These are phyloP conservation scores for Halophytophthora batemanensis DNA, from an alignment of 352 stramenopile species.

Conservation along the genomic window DNA sequence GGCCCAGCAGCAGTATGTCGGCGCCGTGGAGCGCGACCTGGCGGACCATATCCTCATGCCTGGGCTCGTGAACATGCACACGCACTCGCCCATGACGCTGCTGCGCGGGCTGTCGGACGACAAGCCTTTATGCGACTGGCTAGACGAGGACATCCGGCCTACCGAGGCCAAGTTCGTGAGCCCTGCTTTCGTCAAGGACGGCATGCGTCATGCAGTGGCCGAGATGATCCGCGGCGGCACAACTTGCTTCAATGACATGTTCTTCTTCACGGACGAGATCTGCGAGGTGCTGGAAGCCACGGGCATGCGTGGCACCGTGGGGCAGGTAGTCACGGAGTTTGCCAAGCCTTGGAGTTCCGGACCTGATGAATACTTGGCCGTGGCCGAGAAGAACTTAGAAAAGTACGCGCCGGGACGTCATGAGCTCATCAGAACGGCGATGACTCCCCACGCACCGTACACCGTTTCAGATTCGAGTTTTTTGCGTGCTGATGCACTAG, in stretches of 20 bases:
- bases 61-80: slow-evolving; percentile 80
- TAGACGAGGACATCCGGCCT: slow-evolving; percentile 77
- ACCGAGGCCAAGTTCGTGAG: slow-evolving; percentile 72
- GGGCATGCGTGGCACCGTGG: slow-evolving; percentile 64
- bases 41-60: slow-evolving; percentile 70
- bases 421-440: slow-evolving; percentile 41
- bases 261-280: slow-evolving; percentile 67
- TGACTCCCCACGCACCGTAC: slow-evolving; percentile 78
- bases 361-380: slow-evolving; percentile 64
- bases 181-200: slow-evolving; percentile 61
- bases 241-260: slow-evolving; percentile 90
- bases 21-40: slow-evolving; percentile 33
- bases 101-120: slow-evolving; percentile 82
- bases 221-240: slow-evolving; percentile 82
- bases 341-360: slow-evolving; percentile 45
- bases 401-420: slow-evolving; percentile 40
- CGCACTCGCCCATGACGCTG: slow-evolving; percentile 77
- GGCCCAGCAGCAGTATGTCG: slow-evolving; percentile 39
- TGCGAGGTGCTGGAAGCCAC: slow-evolving; percentile 46
- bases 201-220: slow-evolving; percentile 59
- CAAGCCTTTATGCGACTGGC: slow-evolving; percentile 74
- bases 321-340: slow-evolving; percentile 64
- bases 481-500: slow-evolving; percentile 30
- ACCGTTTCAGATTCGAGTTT: slow-evolving; percentile 67
- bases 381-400: slow-evolving; percentile 47